Percentiles rank a stretch among this genome's conserved stretches.
phyloP scores from a whole-genome alignment of 345 rosid genomes.

The Salix purpurea region DNA sequence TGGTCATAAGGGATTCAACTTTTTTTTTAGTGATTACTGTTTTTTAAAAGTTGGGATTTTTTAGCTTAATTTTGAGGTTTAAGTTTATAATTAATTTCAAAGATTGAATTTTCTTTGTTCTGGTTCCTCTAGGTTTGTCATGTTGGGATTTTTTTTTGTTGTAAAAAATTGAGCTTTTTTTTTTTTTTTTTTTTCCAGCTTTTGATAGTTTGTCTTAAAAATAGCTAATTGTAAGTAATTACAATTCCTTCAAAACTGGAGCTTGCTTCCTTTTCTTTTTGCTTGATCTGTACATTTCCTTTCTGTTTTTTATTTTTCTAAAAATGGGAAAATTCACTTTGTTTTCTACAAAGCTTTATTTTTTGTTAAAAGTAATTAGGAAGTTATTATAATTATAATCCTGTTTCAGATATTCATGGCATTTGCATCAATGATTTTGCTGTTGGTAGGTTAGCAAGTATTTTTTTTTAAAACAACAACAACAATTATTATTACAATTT shows the following conservation, averaged over 20 bases:
- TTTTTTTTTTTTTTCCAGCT: background rate
- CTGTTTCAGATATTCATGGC: conserved; percentile 20
- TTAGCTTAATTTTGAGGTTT: conserved; percentile 7
- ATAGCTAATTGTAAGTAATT: background rate
- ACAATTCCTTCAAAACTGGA: background rate
- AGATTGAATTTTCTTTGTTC: background rate
- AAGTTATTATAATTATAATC: background rate
- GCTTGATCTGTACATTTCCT: conserved; percentile 2
- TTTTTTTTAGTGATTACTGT: background rate
- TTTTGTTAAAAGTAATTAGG: background rate
- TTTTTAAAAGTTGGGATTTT: background rate
- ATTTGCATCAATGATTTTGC: conserved; percentile 29
- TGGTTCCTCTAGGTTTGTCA: conserved; percentile 17
- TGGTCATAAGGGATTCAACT: background rate
- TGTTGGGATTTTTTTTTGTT: background rate
- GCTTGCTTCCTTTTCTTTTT: background rate
- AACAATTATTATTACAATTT: background rate
- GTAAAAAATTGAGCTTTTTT: background rate
- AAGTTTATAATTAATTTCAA: background rate
- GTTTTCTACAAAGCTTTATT: conserved; percentile 6
- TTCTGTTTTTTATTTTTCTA: background rate
- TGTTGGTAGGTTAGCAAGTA: conserved; percentile 32
- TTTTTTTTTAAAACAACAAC: conserved; percentile 17
- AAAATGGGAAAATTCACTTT: conserved; percentile 24
- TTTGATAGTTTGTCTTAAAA: conserved; percentile 6